A percentile compares a stretch with the other conserved stretches of the same genome.
Conservation (phyloP, 2,329 filamentous ascomycete genomes). For the Lecanicillium sp. region DNA sequence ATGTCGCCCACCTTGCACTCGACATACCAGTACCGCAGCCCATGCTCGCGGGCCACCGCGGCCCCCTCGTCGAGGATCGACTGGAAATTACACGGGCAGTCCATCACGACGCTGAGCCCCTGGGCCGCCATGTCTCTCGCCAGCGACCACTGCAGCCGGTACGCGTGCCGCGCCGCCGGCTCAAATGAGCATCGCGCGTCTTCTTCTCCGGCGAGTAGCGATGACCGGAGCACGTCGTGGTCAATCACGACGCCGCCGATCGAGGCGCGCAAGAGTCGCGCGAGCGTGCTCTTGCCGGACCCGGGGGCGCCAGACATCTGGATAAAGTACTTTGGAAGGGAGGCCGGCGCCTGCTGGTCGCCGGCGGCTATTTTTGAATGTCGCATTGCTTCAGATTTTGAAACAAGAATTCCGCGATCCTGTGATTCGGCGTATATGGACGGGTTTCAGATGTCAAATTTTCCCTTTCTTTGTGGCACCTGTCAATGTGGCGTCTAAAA, state of each 20-base stretch:
- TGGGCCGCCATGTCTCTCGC: slow-evolving; percentile 30
- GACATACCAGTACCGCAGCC: slow-evolving; percentile 24
- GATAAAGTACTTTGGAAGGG: neutral
- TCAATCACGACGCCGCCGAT: slow-evolving; percentile 28
- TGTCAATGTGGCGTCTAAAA: no score
- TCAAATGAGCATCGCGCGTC: slow-evolving; percentile 22
- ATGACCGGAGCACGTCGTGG: slow-evolving; percentile 31
- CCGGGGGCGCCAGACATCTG: slow-evolving; percentile 36
- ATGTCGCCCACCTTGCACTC: slow-evolving; percentile 27
- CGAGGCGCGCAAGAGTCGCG: slow-evolving; percentile 22
- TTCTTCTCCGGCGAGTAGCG: slow-evolving; percentile 28
- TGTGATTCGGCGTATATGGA: no score
- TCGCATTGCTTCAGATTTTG: no score
- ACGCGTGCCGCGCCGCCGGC: slow-evolving; percentile 25
- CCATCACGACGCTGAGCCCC: slow-evolving; percentile 26
- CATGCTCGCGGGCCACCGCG: slow-evolving; percentile 21
- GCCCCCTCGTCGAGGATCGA: slow-evolving; percentile 25
- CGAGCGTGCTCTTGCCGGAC: slow-evolving; percentile 33
- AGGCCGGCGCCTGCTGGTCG: no score
- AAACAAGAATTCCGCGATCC: no score
- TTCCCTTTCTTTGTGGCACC: no score
- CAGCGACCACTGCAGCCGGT: slow-evolving; percentile 30
- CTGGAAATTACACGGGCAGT: slow-evolving; percentile 32
- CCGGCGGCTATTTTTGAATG: no score
- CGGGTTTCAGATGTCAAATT: no score